phyloP scores from a whole-genome alignment of 805 yeast species.

The Suhomyces xylopsoci region DNA sequence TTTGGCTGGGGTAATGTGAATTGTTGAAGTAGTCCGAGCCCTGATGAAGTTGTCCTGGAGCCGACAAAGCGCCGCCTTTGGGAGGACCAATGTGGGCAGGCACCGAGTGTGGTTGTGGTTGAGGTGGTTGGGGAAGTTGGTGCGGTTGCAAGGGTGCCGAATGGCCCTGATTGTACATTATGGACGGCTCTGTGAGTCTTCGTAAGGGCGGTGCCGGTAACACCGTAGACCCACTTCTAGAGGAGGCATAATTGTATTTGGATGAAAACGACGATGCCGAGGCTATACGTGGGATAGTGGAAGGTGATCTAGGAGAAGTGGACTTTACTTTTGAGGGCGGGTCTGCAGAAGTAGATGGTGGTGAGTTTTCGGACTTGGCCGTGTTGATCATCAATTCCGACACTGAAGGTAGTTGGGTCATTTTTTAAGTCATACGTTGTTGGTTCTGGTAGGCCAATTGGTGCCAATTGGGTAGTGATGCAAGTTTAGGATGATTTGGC shows the following conservation, averaged over 20 bases:
- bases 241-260: constrained; percentile 3
- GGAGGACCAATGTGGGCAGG: background rate
- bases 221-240: background rate
- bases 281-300: constrained; percentile 10
- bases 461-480: background rate
- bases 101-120: constrained; percentile 1
- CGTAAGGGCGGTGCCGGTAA: constrained; percentile 13
- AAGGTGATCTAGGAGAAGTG: constrained; percentile 6
- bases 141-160: background rate
- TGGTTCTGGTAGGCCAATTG: background rate
- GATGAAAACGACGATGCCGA: constrained; percentile 7
- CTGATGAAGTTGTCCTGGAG: constrained; percentile 5
- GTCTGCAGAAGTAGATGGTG: background rate
- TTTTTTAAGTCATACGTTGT: background rate
- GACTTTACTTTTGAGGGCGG: background rate
- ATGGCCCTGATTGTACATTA: constrained; percentile 1
- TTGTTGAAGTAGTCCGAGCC: constrained; percentile 5
- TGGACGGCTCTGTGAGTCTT: constrained; percentile 14
- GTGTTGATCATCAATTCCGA: constrained; percentile 23
- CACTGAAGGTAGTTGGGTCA: constrained; percentile 25
- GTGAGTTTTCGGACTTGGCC: constrained; percentile 4
- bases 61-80: background rate
- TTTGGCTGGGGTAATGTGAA: constrained; percentile 1
- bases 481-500: background rate
- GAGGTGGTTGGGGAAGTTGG: background rate